Percentiles rank a stretch among this genome's conserved stretches.
Evolutionary conservation across 2,329 filamentous ascomycete species (phyloP).

Genomic region (Fusarium chlamydosporum): DNA sequence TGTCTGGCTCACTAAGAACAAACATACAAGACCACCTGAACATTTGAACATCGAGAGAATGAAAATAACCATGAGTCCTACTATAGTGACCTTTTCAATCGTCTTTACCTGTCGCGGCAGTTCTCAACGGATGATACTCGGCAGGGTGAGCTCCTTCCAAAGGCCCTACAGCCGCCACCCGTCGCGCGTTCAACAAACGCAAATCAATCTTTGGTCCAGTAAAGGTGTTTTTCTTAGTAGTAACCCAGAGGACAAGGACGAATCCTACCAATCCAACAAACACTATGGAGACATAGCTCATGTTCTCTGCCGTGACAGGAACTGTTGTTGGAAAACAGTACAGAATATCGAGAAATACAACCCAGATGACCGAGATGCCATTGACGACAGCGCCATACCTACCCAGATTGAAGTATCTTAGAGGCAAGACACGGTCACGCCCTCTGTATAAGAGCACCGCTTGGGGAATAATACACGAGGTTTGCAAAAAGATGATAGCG

Average conservation of each 20-base stretch:
- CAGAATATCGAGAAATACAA: slow-evolving; percentile 40
- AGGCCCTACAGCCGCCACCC: slow-evolving; percentile 25
- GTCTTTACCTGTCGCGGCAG: slow-evolving; percentile 1
- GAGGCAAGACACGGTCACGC: slow-evolving; percentile 47
- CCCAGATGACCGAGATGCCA: slow-evolving; percentile 38
- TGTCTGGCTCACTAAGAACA: too few relatives aligned
- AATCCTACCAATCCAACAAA: slow-evolving; percentile 36
- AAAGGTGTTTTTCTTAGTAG: slow-evolving; percentile 38
- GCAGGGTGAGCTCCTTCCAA: slow-evolving; percentile 11
- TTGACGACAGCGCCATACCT: slow-evolving; percentile 47
- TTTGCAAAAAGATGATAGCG: slow-evolving; percentile 49
- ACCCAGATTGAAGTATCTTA: slow-evolving; percentile 47
- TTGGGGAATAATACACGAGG: slow-evolving; percentile 49
- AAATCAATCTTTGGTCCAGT: slow-evolving; percentile 45
- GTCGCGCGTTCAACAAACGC: slow-evolving; percentile 29
- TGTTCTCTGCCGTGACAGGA: slow-evolving; percentile 43
- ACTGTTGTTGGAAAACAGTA: slow-evolving; percentile 42
- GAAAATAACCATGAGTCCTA: background rate
- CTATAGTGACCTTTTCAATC: background rate
- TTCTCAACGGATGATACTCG: slow-evolving; percentile 9
- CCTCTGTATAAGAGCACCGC: slow-evolving; percentile 48
- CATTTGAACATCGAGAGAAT: too few relatives aligned
- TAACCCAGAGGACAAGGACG: slow-evolving; percentile 40
- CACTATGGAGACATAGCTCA: slow-evolving; percentile 47
- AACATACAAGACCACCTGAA: too few relatives aligned